phyloP scores from a whole-genome alignment of 2,329 filamentous ascomycete species.

The Pseudocercospora ulei region DNA sequence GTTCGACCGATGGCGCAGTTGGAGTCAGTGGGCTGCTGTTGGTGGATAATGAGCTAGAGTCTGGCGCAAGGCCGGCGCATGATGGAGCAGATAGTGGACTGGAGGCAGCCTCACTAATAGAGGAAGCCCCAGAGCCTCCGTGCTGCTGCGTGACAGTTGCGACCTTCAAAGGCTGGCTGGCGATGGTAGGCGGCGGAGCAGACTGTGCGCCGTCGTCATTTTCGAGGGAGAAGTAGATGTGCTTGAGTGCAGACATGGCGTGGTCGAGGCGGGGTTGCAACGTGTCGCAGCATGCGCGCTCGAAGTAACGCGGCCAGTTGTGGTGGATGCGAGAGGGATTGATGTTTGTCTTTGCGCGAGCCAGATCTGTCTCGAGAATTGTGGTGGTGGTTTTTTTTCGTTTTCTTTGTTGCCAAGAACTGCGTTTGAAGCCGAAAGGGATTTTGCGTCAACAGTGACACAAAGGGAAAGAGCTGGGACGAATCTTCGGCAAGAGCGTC shows the following conservation, averaged over 20 bases:
- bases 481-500: not conserved
- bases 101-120: not conserved
- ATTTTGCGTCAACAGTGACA: slow-evolving; percentile 2
- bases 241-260: slow-evolving; percentile 6
- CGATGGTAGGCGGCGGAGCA: not conserved
- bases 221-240: slow-evolving; percentile 23
- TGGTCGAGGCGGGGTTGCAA: slow-evolving; percentile 3
- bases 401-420: slow-evolving; percentile 2
- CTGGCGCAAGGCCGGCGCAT: not conserved
- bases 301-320: too few relatives aligned
- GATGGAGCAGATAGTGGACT: not conserved
- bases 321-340: not conserved
- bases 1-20: slow-evolving; percentile 3
- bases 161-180: too few relatives aligned
- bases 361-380: not conserved
- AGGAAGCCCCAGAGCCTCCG: too few relatives aligned
- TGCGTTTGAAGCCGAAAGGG: slow-evolving; percentile 1
- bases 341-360: slow-evolving; percentile 2
- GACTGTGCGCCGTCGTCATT: not conserved
- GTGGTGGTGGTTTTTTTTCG: not conserved
- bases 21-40: not conserved
- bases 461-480: slow-evolving; percentile 6
- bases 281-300: slow-evolving; percentile 1
- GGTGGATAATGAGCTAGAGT: not conserved
- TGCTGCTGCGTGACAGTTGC: not conserved